Evolutionary conservation across 2,329 filamentous ascomycete genomes (phyloP).

Genomic region (Coleophoma cylindrospora): DNA sequence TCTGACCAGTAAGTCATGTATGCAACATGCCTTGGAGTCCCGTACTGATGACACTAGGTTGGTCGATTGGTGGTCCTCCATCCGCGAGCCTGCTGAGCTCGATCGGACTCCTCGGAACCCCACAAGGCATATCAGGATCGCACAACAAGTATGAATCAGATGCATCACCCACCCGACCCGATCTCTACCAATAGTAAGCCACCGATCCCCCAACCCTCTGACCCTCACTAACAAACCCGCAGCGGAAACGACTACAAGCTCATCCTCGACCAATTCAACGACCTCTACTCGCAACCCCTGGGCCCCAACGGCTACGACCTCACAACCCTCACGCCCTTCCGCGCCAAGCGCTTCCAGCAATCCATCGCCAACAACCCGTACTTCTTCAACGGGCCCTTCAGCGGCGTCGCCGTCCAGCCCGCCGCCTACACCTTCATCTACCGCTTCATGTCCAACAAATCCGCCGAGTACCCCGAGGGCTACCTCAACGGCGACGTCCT

Average conservation of each 20-base stretch:
- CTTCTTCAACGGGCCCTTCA: conserved; percentile 49
- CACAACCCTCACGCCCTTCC: conserved; percentile 36
- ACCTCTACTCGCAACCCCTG: conserved; percentile 36
- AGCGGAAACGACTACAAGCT: conserved; percentile 44
- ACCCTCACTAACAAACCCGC: conserved; percentile 6
- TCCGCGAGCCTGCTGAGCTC: conserved; percentile 20
- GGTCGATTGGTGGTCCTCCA: conserved; percentile 45
- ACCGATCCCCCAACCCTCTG: not conserved
- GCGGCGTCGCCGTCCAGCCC: conserved; percentile 41
- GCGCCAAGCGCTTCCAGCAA: conserved; percentile 39
- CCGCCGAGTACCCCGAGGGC: conserved; percentile 39
- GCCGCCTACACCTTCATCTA: conserved; percentile 41
- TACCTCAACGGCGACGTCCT: conserved; percentile 30
- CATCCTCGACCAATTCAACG: conserved; percentile 45
- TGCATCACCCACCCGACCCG: conserved; percentile 44
- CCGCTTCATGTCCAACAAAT: conserved; percentile 39
- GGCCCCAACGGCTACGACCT: conserved; percentile 34
- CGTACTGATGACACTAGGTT: conserved; percentile 21
- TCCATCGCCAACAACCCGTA: conserved; percentile 44
- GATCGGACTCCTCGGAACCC: conserved; percentile 27
- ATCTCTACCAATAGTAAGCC: conserved; percentile 37
- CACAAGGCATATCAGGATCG: conserved; percentile 41
- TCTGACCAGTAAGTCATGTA: conserved; percentile 32
- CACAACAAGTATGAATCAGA: conserved; percentile 53
- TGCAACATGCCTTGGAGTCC: too few species aligned